phyloP scores from a whole-genome alignment of 2,329 filamentous ascomycete genomes.

The Aspergillus sp. region DNA sequence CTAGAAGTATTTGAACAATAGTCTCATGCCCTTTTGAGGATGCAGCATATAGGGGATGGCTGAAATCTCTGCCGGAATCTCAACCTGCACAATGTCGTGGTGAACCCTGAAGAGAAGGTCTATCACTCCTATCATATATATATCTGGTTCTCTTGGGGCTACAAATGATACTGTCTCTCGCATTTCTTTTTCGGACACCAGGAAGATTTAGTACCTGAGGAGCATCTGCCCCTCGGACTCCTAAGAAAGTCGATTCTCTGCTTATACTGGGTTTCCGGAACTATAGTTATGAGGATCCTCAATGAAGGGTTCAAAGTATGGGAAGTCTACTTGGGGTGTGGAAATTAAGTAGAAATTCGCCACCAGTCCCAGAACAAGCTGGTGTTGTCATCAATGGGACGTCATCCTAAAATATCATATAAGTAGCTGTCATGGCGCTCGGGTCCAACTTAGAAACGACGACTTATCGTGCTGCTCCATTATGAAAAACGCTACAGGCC shows the following conservation, averaged over 20 bases:
- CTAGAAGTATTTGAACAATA: too few relatives aligned
- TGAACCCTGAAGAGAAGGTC: not conserved
- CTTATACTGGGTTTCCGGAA: not conserved
- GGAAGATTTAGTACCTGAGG: too few relatives aligned
- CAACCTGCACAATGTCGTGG: too few relatives aligned
- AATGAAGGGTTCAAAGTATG: not conserved
- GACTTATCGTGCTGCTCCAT: not conserved
- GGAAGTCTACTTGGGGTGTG: not conserved
- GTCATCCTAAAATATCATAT: not conserved
- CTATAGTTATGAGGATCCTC: not conserved
- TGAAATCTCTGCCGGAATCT: too few relatives aligned
- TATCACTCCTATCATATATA: too few relatives aligned
- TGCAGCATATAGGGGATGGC: too few relatives aligned
- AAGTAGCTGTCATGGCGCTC: not conserved
- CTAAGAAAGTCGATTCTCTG: not conserved
- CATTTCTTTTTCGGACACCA: too few relatives aligned
- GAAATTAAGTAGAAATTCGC: not conserved
- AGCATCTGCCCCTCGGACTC: not conserved
- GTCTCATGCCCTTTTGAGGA: too few relatives aligned
- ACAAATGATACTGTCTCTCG: too few relatives aligned
- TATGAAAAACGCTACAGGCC: not conserved
- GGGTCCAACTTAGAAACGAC: not conserved
- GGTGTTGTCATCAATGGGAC: not conserved
- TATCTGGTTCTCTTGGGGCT: too few relatives aligned
- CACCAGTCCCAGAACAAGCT: not conserved